Percentiles rank a stretch among this genome's conserved stretches.
Conservation (phyloP, 371 early-diverging fungal species). For the Globomyces sp. region DNA sequence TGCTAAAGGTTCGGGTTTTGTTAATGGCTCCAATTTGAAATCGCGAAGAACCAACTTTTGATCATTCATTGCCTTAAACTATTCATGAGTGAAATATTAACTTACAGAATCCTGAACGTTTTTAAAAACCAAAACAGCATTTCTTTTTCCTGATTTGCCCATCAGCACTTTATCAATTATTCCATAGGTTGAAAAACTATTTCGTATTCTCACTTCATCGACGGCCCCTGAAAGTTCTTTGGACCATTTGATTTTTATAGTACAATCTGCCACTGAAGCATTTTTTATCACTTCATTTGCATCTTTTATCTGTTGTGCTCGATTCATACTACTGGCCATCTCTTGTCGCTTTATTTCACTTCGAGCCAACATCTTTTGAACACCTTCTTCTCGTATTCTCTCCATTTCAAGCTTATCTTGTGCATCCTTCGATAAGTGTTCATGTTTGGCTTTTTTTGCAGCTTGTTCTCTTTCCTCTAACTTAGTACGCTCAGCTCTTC, state of each 20-base stretch:
- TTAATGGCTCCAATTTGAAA: neutral
- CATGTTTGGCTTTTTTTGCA: conserved; percentile 4
- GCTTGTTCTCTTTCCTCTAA: conserved; percentile 7
- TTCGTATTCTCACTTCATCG: neutral
- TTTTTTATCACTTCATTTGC: conserved; percentile 5
- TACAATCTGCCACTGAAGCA: neutral
- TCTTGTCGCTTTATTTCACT: conserved; percentile 7
- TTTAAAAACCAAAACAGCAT: neutral
- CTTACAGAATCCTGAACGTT: neutral
- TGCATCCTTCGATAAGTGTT: neutral
- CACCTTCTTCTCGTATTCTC: conserved; percentile 1
- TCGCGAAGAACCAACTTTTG: neutral
- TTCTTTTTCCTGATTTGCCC: neutral
- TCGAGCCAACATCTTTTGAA: neutral
- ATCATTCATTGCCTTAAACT: no score
- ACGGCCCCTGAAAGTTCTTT: no score
- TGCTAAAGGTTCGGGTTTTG: neutral
- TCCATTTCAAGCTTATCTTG: neutral
- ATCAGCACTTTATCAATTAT: neutral
- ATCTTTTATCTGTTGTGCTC: neutral
- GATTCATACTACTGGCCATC: no score
- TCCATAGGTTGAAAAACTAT: conserved; percentile 3
- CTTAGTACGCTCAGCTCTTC: neutral
- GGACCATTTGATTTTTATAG: no score
- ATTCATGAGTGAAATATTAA: neutral